These are phyloP conservation scores for Stemphylium lycopersici DNA, from an alignment of 2,329 filamentous ascomycete species.

Conservation along the genomic window DNA sequence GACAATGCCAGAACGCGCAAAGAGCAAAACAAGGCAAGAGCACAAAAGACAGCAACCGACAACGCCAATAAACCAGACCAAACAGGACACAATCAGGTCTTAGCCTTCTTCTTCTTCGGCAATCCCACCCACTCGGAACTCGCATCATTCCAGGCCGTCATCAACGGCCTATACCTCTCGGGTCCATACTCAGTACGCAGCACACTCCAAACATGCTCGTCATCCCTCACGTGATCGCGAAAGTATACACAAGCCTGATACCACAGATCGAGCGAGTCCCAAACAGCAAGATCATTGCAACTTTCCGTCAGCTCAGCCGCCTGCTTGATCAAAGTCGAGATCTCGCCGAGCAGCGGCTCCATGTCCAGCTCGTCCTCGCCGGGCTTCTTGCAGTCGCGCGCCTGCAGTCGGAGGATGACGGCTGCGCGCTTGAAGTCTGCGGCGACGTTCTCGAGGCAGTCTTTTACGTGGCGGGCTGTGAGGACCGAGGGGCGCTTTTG, in stretches of 20 bases:
- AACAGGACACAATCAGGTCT: not conserved
- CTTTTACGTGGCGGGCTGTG: not conserved
- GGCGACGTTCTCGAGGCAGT: not conserved
- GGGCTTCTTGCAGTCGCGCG: not conserved
- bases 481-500: not conserved
- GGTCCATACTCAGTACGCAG: not conserved
- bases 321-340: not conserved
- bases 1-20: too few species aligned
- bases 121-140: not conserved
- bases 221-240: not conserved
- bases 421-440: not conserved
- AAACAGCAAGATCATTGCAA: not conserved
- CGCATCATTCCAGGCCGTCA: not conserved
- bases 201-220: not conserved
- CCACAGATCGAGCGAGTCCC: not conserved
- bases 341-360: constrained; percentile 5
- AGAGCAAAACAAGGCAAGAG: too few species aligned
- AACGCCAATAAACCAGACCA: not conserved
- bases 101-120: not conserved
- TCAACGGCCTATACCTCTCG: not conserved
- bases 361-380: not conserved
- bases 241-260: constrained; percentile 3
- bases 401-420: constrained; percentile 2
- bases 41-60: too few species aligned
- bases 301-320: constrained; percentile 1